Base-by-base conservation (phyloP, 257 asterid genomes). In the Solanum clarkiae region DNA sequence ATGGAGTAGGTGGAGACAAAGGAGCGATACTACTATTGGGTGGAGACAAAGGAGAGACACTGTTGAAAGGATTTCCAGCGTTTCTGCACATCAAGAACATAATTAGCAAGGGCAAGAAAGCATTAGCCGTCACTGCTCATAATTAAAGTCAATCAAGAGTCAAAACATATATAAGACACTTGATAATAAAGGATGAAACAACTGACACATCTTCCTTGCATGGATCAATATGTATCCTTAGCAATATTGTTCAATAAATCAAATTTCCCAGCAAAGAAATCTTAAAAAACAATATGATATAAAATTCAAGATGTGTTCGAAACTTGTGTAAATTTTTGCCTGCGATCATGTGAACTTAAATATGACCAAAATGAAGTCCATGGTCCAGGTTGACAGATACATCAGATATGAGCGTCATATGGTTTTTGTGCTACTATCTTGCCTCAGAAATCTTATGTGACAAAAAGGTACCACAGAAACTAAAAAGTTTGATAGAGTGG, bases 1-100 rank as follows among this genome's bases (percentile, higher is more conserved):
- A 83, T 82, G 95, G 29, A 84, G 91, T 57, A 55, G 99, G 97
- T 69, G 98, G 88, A 86, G 97, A 86, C 84, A 89, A 82, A 9
- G 96, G 92, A 81, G 94, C 88, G 51, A 55, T 63, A 88, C 92
- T 94, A 55, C 92, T 77, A 60, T 40, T 71, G 80, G 97, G 91
- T 8, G 88, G 89, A 74, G 90, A 88, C 86, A 74, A 84, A 5
- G 91, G 79, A 86, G 94, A 22, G 86, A 92, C 93, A 54, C 91
- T 75, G 90, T 96, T 92, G 87, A 94, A 91, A 42, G 90, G 96
- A 87, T 96, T 97, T 60, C 98, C 99, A 75, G 90, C 94, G 55
- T 87, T 88, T 90, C 99, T 95, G 96, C 91, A 92, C 56, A 77
- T 81, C 55, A 60, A 87, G 84, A 44, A 29, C 86, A 89, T 69